Conservation (phyloP, 108 stramenopile genomes). For the Phaeodactylum tricornutum region DNA sequence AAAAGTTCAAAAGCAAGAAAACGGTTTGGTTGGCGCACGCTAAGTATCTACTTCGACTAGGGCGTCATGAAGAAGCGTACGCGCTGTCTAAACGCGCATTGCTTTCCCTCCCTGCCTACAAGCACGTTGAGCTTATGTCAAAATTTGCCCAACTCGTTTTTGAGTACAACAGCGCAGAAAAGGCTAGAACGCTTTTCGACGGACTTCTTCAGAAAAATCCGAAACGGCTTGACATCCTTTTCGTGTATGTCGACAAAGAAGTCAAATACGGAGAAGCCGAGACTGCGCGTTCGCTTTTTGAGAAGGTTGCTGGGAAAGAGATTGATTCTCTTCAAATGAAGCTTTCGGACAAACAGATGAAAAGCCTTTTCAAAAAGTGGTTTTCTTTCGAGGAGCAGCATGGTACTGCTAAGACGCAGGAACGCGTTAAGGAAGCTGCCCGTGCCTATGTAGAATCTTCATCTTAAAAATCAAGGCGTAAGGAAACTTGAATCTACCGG, state of each 20-base stretch:
- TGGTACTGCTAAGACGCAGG: conserved; percentile 61
- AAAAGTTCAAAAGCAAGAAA: conserved; percentile 85
- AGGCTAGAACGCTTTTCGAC: conserved; percentile 88
- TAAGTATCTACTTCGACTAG: conserved; percentile 52
- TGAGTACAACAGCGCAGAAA: conserved; percentile 77
- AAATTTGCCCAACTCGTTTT: conserved; percentile 91
- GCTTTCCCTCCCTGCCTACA: conserved; percentile 72
- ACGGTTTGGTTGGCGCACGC: conserved; percentile 87
- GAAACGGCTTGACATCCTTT: conserved; percentile 89
- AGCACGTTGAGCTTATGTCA: conserved; percentile 86
- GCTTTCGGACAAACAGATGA: conserved; percentile 91
- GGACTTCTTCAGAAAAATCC: conserved; percentile 76
- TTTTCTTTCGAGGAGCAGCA: conserved; percentile 84
- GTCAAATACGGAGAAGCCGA: conserved; percentile 80
- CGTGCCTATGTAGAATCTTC: conserved; percentile 67
- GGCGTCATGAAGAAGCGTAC: conserved; percentile 50
- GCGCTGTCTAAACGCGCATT: conserved; percentile 75
- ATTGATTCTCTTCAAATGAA: conserved; percentile 32
- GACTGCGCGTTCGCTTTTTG: conserved; percentile 69
- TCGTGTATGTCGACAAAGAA: conserved; percentile 93
- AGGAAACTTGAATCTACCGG: not conserved
- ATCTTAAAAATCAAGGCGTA: not conserved
- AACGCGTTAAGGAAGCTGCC: conserved; percentile 89
- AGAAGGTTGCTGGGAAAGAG: conserved; percentile 23
- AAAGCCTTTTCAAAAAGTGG: conserved; percentile 95